These are phyloP conservation scores for Arabidopsis thaliana DNA, from an alignment of 345 rosid genomes.

Conservation along the genomic window TAIR10.1 NC_003070.9:7203501-7204000, in stretches of 20 bases:
- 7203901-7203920: constrained; percentile 62
- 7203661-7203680: constrained; percentile 7
- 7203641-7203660: constrained; percentile 7
- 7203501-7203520: neutral
- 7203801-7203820: constrained; percentile 79
- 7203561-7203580: constrained; percentile 45
- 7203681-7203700: constrained; percentile 1
- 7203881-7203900: constrained; percentile 65
- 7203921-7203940: constrained; percentile 44
- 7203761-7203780: constrained; percentile 71
- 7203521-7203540: constrained; percentile 2
- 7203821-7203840: constrained; percentile 85
- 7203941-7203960: constrained; percentile 47
- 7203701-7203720: constrained; percentile 58
- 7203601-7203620: constrained; percentile 55
- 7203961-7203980: constrained; percentile 59
- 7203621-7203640: constrained; percentile 65
- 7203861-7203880: constrained; percentile 48
- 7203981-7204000: constrained; percentile 64
- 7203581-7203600: constrained; percentile 47
- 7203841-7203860: constrained; percentile 53
- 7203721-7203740: constrained; percentile 73
- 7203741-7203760: constrained; percentile 81
- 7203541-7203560: constrained; percentile 26
- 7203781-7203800: constrained; percentile 79